phyloP scores from a whole-genome alignment of 805 yeast species.

The Kazachstania taianensis region DNA sequence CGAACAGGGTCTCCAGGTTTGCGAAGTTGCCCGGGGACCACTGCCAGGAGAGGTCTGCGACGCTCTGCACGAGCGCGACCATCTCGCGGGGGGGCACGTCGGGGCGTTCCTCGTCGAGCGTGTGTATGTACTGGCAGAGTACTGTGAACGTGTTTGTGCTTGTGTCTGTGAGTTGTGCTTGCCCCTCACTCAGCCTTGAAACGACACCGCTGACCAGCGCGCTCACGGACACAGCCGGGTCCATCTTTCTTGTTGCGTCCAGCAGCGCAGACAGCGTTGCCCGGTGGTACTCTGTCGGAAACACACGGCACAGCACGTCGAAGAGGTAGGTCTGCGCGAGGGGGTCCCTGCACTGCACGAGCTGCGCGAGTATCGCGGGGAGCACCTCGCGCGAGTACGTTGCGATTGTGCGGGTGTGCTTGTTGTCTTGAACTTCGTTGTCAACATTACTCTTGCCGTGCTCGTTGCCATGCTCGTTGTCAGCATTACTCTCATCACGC shows the following conservation, averaged over 20 bases:
- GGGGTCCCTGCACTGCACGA: slow-evolving; percentile 82
- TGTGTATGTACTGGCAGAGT: slow-evolving; percentile 56
- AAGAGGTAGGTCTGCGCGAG: slow-evolving; percentile 86
- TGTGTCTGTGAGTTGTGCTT: slow-evolving; percentile 1
- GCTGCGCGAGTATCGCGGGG: slow-evolving; percentile 79
- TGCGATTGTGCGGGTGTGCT: too few species aligned
- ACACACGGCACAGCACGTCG: slow-evolving; percentile 87
- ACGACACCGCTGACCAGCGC: slow-evolving; percentile 61
- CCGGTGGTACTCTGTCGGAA: slow-evolving; percentile 87
- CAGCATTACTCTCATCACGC: too few species aligned
- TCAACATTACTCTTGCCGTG: too few species aligned
- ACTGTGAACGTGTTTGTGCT: slow-evolving; percentile 40
- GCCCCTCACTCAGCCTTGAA: slow-evolving; percentile 41
- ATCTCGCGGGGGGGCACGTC: slow-evolving; percentile 60
- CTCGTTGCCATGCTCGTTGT: neutral
- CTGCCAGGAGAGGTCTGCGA: slow-evolving; percentile 51
- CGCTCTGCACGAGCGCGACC: slow-evolving; percentile 52
- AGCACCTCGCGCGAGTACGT: slow-evolving; percentile 43
- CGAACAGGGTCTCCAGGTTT: slow-evolving; percentile 52
- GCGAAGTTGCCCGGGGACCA: slow-evolving; percentile 55
- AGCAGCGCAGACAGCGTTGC: slow-evolving; percentile 60
- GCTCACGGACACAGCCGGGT: slow-evolving; percentile 59
- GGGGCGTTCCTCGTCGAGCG: slow-evolving; percentile 47
- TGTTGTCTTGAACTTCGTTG: too few species aligned
- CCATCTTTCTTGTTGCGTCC: slow-evolving; percentile 53